Evolutionary conservation across 2,329 filamentous ascomycete genomes (phyloP).

Genomic region (Epichloe sibirici): DNA sequence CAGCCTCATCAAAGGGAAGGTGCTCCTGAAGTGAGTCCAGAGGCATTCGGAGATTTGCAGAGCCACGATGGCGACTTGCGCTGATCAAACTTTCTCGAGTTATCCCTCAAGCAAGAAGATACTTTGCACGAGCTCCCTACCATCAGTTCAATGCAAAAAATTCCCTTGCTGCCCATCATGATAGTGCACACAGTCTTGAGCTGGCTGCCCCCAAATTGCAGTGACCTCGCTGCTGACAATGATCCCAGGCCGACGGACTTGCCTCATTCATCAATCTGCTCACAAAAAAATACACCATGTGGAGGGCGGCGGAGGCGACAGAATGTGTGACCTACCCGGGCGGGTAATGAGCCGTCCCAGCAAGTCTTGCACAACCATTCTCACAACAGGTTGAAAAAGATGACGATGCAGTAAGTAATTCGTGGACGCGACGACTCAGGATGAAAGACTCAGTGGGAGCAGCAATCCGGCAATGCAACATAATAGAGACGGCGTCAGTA

Average conservation of each 20-base stretch:
- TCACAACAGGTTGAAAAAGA: too few relatives aligned
- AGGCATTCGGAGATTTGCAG: neutral
- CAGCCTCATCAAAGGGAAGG: neutral
- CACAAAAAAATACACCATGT: neutral
- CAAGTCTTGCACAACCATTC: neutral
- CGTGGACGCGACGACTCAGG: too few relatives aligned
- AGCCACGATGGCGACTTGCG: neutral
- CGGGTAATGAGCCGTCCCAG: neutral
- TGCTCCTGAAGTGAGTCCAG: neutral
- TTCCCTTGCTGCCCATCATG: neutral
- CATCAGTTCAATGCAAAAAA: neutral
- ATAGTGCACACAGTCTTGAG: neutral
- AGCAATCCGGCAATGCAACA: neutral
- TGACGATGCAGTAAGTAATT: too few relatives aligned
- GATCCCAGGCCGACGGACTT: neutral
- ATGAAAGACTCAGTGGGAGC: too few relatives aligned
- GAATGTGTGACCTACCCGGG: neutral
- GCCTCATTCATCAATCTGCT: neutral
- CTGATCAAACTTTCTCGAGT: neutral
- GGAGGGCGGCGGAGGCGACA: neutral
- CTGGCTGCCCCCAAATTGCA: neutral
- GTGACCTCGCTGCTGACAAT: neutral
- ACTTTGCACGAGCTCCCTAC: neutral
- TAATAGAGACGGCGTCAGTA: neutral
- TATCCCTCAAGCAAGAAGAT: neutral